Evolutionary conservation across 2,329 filamentous ascomycete species (phyloP).

Genomic region (Graphiopsis chlorocephala): DNA sequence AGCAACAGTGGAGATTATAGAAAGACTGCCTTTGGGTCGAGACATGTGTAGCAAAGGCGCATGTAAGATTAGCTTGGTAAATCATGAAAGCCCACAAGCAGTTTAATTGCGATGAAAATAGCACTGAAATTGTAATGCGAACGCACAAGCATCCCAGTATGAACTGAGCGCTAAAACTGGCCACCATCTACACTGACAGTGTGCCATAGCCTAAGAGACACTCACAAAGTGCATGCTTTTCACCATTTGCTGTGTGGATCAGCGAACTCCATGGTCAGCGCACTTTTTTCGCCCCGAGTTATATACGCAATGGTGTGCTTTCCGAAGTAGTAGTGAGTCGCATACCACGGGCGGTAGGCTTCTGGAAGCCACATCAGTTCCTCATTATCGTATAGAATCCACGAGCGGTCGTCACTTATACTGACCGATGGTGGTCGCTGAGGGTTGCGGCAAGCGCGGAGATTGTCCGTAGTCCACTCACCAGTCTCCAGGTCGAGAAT

Average conservation of each 20-base stretch:
- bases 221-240: too few relatives aligned
- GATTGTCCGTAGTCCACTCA: background rate
- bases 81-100: too few relatives aligned
- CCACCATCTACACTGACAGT: too few relatives aligned
- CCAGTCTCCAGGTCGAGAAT: background rate
- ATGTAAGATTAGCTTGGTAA: background rate
- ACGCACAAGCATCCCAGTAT: too few relatives aligned
- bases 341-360: background rate
- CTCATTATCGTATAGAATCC: background rate
- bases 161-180: too few relatives aligned
- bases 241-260: too few relatives aligned
- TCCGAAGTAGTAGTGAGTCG: background rate
- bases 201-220: too few relatives aligned
- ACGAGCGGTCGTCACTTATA: background rate
- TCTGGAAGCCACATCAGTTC: background rate
- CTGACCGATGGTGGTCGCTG: too few relatives aligned
- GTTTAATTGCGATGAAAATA: too few relatives aligned
- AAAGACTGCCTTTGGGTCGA: background rate
- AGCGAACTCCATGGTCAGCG: background rate
- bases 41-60: background rate
- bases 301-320: background rate
- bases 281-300: too few relatives aligned
- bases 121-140: too few relatives aligned
- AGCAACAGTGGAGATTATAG: background rate
- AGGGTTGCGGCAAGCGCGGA: too few relatives aligned